A percentile compares a stretch with the other conserved stretches of the same genome.
phyloP scores from a whole-genome alignment of 495 filamentous ascomycete genomes.

The Annulohypoxylon stygium region DNA sequence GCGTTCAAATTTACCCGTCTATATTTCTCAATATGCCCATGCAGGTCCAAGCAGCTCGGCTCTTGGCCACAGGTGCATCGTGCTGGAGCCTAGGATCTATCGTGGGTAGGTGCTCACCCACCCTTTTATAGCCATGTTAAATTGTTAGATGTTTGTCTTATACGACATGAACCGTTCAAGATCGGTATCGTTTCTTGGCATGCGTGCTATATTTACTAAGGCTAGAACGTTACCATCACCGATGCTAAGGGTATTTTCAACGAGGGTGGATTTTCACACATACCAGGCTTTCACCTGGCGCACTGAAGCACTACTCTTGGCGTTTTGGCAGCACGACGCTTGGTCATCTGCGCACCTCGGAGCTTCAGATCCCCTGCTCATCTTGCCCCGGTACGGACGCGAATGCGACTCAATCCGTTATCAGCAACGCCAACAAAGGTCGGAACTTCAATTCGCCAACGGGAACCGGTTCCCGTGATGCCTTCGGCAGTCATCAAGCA shows the following conservation, averaged over 20 bases:
- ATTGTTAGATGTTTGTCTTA: slow-evolving; percentile 8
- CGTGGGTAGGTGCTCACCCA: slow-evolving; percentile 16
- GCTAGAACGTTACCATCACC: slow-evolving; percentile 22
- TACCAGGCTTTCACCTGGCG: slow-evolving; percentile 26
- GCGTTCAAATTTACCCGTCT: slow-evolving; percentile 41
- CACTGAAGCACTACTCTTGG: slow-evolving; percentile 34
- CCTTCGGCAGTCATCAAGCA: slow-evolving; percentile 39
- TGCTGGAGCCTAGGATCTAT: slow-evolving; percentile 18
- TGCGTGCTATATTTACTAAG: slow-evolving; percentile 29
- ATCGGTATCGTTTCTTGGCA: slow-evolving; percentile 32
- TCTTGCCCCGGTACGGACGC: slow-evolving; percentile 36
- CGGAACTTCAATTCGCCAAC: slow-evolving; percentile 37
- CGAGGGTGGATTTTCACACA: slow-evolving; percentile 12
- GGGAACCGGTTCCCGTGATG: slow-evolving; percentile 42
- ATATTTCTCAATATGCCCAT: slow-evolving; percentile 43
- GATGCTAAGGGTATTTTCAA: slow-evolving; percentile 21
- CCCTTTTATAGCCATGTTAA: slow-evolving; percentile 33
- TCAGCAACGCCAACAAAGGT: slow-evolving; percentile 35
- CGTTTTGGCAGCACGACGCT: slow-evolving; percentile 32
- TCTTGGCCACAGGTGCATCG: slow-evolving; percentile 25
- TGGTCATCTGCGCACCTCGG: slow-evolving; percentile 43
- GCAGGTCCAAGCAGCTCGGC: slow-evolving; percentile 29
- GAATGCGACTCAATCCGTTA: slow-evolving; percentile 45
- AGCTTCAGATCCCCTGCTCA: slow-evolving; percentile 40
- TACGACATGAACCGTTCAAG: slow-evolving; percentile 2